Evolutionary conservation across 192 early-diverging fungal genomes (phyloP), one percentile per base, ranked within the genome.

Genomic region (Coemansia sp.): DNA sequence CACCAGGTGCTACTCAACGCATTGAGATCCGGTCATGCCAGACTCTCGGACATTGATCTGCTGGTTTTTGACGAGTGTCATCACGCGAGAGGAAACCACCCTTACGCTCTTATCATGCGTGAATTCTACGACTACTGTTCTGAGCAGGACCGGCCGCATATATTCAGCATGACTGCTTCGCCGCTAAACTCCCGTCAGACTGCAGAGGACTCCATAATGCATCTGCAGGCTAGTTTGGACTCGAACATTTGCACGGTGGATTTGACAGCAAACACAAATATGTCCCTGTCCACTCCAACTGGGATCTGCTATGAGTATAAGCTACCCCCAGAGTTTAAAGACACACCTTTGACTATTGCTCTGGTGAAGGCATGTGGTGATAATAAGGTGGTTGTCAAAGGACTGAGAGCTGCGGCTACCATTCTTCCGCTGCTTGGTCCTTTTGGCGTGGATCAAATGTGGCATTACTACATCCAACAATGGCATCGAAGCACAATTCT

Each of bases 21-120:
- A 1, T 69, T 98, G 39, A 87, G 88, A 2, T 84, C 86, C 36
- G 93, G 89, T 1, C 89, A 80, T 62, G 63, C 92, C 19, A 71
- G 68, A 20, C 71, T 98, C 64, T 54, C 82, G 0, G 73, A 88
- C 85, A 86, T 95, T 30, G 84, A 91, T 68, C 70, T 98, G 57
- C 78, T 98, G 6, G 86, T 98, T n/a, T 93, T 98, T 83, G 96
- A 98, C 74, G 96, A 98, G 72, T 93, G 91, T 57, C 96, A 98
- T 78, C 92, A 98, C 71, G 85, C 94, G 5, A 78, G 88, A 19
- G 87, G 88, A 63, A 82, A 85, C 31, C 90, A 93, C 64, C 88
- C 89, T 0, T 95, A 91, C 74, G 83, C 88, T 56, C 70, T 89
- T 22, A 88, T 96, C 24, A 93, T 98, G 90, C 84, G 84, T 39